Evolutionary conservation across 345 rosid genomes (phyloP).

Genomic region (Excoecaria cochinchinensis): DNA sequence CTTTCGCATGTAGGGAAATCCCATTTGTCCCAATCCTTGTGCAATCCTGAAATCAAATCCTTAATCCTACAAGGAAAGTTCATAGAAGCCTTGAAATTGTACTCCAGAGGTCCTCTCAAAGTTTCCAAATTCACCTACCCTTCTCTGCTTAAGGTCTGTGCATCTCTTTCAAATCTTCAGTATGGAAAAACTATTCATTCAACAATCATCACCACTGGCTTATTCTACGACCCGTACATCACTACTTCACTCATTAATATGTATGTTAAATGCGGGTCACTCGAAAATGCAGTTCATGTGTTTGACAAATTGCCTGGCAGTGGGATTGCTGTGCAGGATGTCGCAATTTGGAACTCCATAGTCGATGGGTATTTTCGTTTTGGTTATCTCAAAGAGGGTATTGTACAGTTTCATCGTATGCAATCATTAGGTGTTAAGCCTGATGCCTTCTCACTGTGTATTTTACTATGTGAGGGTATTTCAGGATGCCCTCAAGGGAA

Average conservation of each 20-base stretch:
- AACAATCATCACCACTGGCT: slow-evolving; percentile 42
- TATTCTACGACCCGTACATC: slow-evolving; percentile 49
- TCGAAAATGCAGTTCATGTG: slow-evolving; percentile 57
- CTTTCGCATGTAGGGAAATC: slow-evolving; percentile 25
- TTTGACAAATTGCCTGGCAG: slow-evolving; percentile 53
- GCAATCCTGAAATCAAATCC: slow-evolving; percentile 46
- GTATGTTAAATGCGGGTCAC: slow-evolving; percentile 62
- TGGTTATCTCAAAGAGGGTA: slow-evolving; percentile 42
- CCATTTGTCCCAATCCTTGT: slow-evolving; percentile 14
- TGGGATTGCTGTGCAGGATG: slow-evolving; percentile 38
- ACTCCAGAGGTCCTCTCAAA: slow-evolving; percentile 37
- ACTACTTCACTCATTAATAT: slow-evolving; percentile 59
- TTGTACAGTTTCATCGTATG: slow-evolving; percentile 53
- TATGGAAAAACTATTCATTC: slow-evolving; percentile 52
- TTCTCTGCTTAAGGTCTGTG: slow-evolving; percentile 33
- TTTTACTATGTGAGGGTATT: slow-evolving; percentile 46
- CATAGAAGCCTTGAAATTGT: slow-evolving; percentile 49
- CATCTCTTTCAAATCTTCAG: slow-evolving; percentile 11
- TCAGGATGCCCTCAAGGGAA: slow-evolving; percentile 40
- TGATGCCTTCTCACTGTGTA: slow-evolving; percentile 64
- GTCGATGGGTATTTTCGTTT: slow-evolving; percentile 57
- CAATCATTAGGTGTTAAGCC: slow-evolving; percentile 50
- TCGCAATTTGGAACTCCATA: slow-evolving; percentile 68
- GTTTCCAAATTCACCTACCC: slow-evolving; percentile 56
- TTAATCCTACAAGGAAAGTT: slow-evolving; percentile 38